These are phyloP conservation scores for Trichoderma sp. DNA, from an alignment of 2,329 filamentous ascomycete genomes.

Conservation along the genomic window DNA sequence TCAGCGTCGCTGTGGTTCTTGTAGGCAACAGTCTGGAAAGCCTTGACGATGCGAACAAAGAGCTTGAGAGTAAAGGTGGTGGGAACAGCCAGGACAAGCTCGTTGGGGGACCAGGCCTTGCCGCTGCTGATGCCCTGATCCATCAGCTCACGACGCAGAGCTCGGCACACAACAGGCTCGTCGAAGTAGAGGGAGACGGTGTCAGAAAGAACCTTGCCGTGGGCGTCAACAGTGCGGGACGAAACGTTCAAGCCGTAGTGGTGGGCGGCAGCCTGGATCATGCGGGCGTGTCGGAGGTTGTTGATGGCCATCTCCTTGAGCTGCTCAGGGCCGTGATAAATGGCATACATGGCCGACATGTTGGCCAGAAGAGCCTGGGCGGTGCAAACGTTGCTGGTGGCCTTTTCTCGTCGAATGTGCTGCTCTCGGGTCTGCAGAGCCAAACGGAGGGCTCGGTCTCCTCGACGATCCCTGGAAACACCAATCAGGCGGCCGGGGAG, in stretches of 20 bases:
- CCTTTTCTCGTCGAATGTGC: constrained; percentile 93
- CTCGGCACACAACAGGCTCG: constrained; percentile 23
- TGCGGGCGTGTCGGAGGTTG: constrained; percentile 66
- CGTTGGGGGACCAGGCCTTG: constrained; percentile 45
- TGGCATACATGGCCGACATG: constrained; percentile 91
- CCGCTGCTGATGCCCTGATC: constrained; percentile 69
- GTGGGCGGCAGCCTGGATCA: constrained; percentile 63
- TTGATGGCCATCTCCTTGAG: constrained; percentile 79
- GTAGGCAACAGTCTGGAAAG: constrained; percentile 29
- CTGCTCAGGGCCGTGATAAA: constrained; percentile 87
- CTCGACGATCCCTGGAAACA: constrained; percentile 84
- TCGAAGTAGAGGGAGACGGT: constrained; percentile 65
- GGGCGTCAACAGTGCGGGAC: constrained; percentile 52
- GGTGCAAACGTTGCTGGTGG: constrained; percentile 96
- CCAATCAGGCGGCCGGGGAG: constrained; percentile 89
- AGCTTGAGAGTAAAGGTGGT: constrained; percentile 26
- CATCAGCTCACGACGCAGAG: constrained; percentile 40
- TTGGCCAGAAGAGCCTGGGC: constrained; percentile 91
- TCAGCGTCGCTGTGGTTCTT: constrained; percentile 26
- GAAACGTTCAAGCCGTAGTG: constrained; percentile 62
- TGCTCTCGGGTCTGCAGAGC: constrained; percentile 92
- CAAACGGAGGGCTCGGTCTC: constrained; percentile 75
- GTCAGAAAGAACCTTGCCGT: constrained; percentile 68
- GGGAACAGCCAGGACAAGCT: constrained; percentile 29
- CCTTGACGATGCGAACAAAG: constrained; percentile 24